Evolutionary conservation across 2,329 filamentous ascomycete species (phyloP), one percentile per base, ranked within the genome.

Genomic region (Trichoderma atroviride): DNA sequence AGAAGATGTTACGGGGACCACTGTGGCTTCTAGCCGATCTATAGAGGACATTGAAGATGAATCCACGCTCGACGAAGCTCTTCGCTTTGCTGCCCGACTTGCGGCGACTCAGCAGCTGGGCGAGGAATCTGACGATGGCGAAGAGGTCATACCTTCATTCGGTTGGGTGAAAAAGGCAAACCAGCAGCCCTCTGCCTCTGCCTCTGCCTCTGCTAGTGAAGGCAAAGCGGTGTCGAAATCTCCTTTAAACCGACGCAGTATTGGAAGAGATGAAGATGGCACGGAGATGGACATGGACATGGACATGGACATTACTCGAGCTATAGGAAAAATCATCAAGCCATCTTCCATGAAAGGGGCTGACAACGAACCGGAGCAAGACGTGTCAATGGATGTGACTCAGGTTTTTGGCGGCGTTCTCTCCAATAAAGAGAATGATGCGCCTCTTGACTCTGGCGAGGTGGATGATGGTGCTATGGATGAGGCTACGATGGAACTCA

Each of bases 321-420:
- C 84, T 10, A 80, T 88, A 56, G 87, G 87, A 4, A 82, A 85
- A n/a, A 89, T 89, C 55, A 75, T 86, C 50, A 78, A 76, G 71
- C 29, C 83, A 63, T 76, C 63, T 16, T 22, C 19, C 10, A 22
- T 83, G 29, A 77, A 81, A 5, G 83, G 86, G 14, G 83, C 83
- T 14, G 77, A 79, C 19, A 50, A 56, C 13, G 74, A 77, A 3
- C 82, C 85, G 29, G 85, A 87, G 24, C 87, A 88, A 72, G 92
- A 94, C 50, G 90, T 96, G 85, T 96, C 93, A 27, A 97, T 98
- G 95, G 95, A 98, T 74, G 92, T 97, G 9, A 97, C 95, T 2
- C 89, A 88, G 67, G 92, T 89, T 10, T 84, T 97, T 65, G 95
- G 95, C 10, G 88, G 90, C 3, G 97, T 98, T 66, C 79, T 97